phyloP scores from a whole-genome alignment of 2,329 filamentous ascomycete genomes.

The Bisporella sp. region DNA sequence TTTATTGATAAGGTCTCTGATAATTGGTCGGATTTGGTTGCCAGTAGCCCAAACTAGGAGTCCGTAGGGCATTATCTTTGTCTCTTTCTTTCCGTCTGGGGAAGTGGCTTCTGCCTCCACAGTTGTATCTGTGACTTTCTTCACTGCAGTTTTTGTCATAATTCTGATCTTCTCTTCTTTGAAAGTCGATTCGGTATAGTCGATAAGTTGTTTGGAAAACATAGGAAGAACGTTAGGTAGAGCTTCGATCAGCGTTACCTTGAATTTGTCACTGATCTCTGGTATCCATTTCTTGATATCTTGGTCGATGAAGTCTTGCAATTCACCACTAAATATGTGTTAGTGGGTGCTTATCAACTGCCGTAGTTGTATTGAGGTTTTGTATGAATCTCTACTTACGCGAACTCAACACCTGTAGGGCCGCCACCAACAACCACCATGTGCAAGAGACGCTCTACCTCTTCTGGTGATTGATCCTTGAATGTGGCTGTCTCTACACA shows the following conservation, averaged over 20 bases:
- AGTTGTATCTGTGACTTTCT: constrained; percentile 86
- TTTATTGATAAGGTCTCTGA: constrained; percentile 85
- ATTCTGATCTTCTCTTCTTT: constrained; percentile 98
- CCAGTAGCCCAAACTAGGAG: constrained; percentile 97
- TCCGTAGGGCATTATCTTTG: constrained; percentile 82
- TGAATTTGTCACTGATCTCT: constrained; percentile 90
- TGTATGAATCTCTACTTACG: constrained; percentile 26
- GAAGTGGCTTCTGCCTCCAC: constrained; percentile 83
- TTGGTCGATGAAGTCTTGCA: constrained; percentile 98
- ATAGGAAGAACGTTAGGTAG: constrained; percentile 93
- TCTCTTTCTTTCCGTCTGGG: constrained; percentile 77
- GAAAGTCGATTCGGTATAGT: constrained; percentile 98
- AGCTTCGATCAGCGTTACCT: constrained; percentile 94
- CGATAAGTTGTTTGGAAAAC: constrained; percentile 98
- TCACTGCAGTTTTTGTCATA: constrained; percentile 98
- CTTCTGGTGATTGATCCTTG: constrained; percentile 86
- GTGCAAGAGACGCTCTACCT: constrained; percentile 89
- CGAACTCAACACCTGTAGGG: constrained; percentile 96
- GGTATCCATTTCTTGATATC: constrained; percentile 98
- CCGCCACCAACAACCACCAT: constrained; percentile 96
- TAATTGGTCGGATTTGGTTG: constrained; percentile 82
- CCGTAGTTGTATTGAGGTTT: too few relatives aligned
- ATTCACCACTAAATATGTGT: constrained; percentile 53
- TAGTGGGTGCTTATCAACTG: too few relatives aligned
- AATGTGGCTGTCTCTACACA: constrained; percentile 97